Conservation (phyloP, 768 basidiomycete genomes). For the Boletus speciosus region DNA sequence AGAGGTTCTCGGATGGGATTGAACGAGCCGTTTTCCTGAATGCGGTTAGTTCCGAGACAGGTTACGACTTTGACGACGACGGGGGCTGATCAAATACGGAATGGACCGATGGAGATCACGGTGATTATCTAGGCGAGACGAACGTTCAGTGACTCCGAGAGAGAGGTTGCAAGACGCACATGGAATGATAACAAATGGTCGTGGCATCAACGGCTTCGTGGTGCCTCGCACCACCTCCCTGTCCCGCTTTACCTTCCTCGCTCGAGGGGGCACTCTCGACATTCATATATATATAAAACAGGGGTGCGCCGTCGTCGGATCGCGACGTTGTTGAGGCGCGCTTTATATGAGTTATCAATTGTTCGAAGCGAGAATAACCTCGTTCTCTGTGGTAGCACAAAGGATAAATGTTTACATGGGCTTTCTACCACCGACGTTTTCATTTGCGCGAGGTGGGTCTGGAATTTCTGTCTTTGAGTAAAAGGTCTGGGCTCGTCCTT, state of each 20-base stretch:
- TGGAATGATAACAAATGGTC: background rate
- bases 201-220: slow-evolving; percentile 4
- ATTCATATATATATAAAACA: slow-evolving; percentile 1
- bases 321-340: background rate
- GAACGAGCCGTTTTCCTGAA: background rate
- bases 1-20: background rate
- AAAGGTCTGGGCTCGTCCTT: slow-evolving; percentile 1
- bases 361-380: slow-evolving; percentile 5
- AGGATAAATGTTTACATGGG: slow-evolving; percentile 5
- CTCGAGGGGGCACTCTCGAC: slow-evolving; percentile 5
- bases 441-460: slow-evolving; percentile 11
- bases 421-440: slow-evolving; percentile 12
- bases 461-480: slow-evolving; percentile 6
- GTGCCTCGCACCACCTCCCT: slow-evolving; percentile 2
- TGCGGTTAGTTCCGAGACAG: slow-evolving; percentile 8
- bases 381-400: slow-evolving; percentile 3
- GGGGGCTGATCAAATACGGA: slow-evolving; percentile 15
- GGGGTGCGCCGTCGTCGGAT: slow-evolving; percentile 11
- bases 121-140: slow-evolving; percentile 20
- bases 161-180: background rate
- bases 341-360: background rate
- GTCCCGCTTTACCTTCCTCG: slow-evolving; percentile 12
- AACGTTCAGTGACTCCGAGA: background rate
- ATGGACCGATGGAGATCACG: slow-evolving; percentile 21
- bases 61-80: slow-evolving; percentile 1